These are phyloP conservation scores for Leptographium flavum DNA, from an alignment of 2,329 filamentous ascomycete genomes.

Conservation along the genomic window DNA sequence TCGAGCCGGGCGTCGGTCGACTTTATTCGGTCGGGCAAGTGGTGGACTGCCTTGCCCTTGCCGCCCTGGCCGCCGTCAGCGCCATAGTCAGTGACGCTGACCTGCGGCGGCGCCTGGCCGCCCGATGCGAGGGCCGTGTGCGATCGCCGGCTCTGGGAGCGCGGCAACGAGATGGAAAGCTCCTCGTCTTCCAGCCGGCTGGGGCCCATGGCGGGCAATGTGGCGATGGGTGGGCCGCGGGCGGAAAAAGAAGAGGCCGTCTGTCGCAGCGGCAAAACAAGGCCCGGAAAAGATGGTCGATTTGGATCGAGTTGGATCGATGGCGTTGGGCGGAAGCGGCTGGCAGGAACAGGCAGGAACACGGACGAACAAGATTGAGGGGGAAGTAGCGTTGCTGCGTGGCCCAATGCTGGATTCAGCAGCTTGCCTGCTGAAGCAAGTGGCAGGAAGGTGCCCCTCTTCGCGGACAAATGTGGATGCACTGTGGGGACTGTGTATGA, in stretches of 20 bases:
- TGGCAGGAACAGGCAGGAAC: background rate
- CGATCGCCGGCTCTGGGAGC: constrained; percentile 44
- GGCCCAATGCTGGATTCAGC: background rate
- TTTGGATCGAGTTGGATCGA: background rate
- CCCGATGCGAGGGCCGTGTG: constrained; percentile 8
- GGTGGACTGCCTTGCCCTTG: background rate
- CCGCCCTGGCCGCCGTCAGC: constrained; percentile 14
- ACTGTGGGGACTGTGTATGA: no score
- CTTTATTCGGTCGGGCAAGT: constrained; percentile 13
- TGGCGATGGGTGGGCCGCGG: background rate
- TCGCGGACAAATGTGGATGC: no score
- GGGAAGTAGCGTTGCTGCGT: background rate
- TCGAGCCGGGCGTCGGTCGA: constrained; percentile 30
- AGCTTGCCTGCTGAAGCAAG: background rate
- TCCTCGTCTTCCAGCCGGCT: constrained; percentile 64
- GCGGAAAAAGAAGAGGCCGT: background rate
- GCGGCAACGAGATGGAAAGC: constrained; percentile 62
- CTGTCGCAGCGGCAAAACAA: no score
- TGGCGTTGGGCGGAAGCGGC: background rate
- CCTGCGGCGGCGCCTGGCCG: constrained; percentile 22
- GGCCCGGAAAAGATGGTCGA: background rate
- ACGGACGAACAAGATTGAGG: no score
- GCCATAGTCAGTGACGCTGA: constrained; percentile 21
- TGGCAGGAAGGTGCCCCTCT: background rate
- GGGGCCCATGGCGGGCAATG: constrained; percentile 27